Evolutionary conservation across 805 yeast genomes (phyloP).

Genomic region (Wickerhamomyces mucosus): DNA sequence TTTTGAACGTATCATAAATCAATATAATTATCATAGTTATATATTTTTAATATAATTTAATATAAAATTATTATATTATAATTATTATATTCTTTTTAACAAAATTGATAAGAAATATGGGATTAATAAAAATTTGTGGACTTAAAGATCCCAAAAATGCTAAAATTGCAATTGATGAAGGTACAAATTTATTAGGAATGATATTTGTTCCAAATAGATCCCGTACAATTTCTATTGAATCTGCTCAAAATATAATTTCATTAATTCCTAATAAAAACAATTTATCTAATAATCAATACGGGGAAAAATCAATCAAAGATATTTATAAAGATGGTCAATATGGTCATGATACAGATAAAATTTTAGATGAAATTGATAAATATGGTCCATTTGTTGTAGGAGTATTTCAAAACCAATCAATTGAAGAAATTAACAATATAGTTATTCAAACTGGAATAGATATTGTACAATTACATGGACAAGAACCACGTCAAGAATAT

Average conservation of each 20-base stretch:
- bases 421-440: conserved; percentile 45
- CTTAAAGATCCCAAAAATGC: conserved; percentile 63
- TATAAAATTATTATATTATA: not conserved
- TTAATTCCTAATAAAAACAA: conserved; percentile 19
- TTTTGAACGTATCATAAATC: not conserved
- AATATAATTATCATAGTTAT: no score
- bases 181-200: conserved; percentile 75
- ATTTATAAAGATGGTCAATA: conserved; percentile 1
- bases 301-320: conserved; percentile 3
- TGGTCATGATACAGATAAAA: conserved; percentile 1
- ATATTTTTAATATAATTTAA: not conserved
- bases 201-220: conserved; percentile 78
- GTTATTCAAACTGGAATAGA: conserved; percentile 45
- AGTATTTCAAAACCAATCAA: conserved; percentile 76
- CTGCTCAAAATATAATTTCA: conserved; percentile 38
- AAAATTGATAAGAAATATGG: conserved; percentile 10
- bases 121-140: conserved; percentile 82
- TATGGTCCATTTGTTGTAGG: conserved; percentile 75
- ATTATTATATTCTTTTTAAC: not conserved
- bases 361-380: conserved; percentile 15
- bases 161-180: conserved; percentile 50
- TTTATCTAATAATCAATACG: not conserved
- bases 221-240: conserved; percentile 48
- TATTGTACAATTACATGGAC: conserved; percentile 84
- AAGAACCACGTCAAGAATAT: conserved; percentile 42